These are phyloP conservation scores for Tricholoma bakamatsutake DNA, from an alignment of 768 basidiomycete genomes.

Conservation along the genomic window DNA sequence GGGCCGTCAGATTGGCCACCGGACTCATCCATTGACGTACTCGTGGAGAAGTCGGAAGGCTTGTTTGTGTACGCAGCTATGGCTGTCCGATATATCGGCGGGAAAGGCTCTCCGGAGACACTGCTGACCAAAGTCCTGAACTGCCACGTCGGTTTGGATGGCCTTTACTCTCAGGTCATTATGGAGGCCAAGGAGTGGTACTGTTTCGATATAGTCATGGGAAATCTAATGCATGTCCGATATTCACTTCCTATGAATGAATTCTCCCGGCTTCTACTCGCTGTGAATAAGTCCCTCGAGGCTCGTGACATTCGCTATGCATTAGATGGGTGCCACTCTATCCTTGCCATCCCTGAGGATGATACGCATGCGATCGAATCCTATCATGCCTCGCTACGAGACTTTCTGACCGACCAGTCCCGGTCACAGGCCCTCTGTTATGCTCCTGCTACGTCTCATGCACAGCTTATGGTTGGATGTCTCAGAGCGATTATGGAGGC, in stretches of 20 bases:
- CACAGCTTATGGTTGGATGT: slow-evolving; percentile 1
- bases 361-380: background rate
- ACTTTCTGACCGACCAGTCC: slow-evolving; percentile 3
- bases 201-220: slow-evolving; percentile 1
- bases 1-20: background rate
- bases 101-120: too few species aligned
- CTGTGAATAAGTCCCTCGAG: background rate
- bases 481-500: background rate
- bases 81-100: background rate
- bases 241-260: background rate
- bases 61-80: background rate
- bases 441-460: slow-evolving; percentile 3
- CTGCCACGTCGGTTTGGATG: slow-evolving; percentile 1
- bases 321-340: too few species aligned
- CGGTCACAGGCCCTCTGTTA: slow-evolving; percentile 3
- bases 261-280: slow-evolving; percentile 1
- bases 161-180: slow-evolving; percentile 3
- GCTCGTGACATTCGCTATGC: too few species aligned
- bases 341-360: too few species aligned
- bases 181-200: slow-evolving; percentile 1
- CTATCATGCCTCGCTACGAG: slow-evolving; percentile 3
- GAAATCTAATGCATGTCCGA: slow-evolving; percentile 3
- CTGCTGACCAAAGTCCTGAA: background rate
- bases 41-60: background rate
- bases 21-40: background rate